Percentiles rank a stretch among this genome's conserved stretches.
Conservation (phyloP, 2,329 filamentous ascomycete species). For the Cytospora leucostoma region DNA sequence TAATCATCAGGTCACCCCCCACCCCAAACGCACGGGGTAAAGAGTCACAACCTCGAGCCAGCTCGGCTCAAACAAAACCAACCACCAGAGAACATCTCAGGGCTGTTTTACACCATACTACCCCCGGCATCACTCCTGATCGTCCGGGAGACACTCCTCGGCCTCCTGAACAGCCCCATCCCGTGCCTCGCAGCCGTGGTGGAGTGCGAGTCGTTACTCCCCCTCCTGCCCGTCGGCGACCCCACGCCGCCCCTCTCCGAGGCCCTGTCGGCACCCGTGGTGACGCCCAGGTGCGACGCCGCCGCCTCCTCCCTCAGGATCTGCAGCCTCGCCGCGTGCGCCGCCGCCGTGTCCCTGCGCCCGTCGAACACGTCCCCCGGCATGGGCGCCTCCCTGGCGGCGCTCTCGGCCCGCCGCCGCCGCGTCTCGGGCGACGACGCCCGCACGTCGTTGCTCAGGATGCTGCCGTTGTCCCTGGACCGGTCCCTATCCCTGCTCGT, state of each 20-base stretch:
- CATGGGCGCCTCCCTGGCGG: constrained; percentile 11
- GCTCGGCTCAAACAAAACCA: too few relatives aligned
- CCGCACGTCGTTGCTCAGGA: not conserved
- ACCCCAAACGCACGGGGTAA: not conserved
- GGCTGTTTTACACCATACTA: constrained; percentile 7
- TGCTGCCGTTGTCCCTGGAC: not conserved
- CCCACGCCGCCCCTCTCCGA: constrained; percentile 1
- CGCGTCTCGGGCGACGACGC: constrained; percentile 7
- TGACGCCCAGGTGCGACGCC: not conserved
- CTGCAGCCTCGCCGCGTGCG: constrained; percentile 24
- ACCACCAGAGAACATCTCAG: too few relatives aligned
- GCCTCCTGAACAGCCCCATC: constrained; percentile 23
- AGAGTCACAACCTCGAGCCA: too few relatives aligned
- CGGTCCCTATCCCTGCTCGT: too few relatives aligned
- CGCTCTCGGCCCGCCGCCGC: constrained; percentile 23
- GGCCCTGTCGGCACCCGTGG: constrained; percentile 9
- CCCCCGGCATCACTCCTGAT: constrained; percentile 1
- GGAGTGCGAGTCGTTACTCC: not conserved
- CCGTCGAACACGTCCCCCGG: constrained; percentile 27
- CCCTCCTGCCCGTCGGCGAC: constrained; percentile 2
- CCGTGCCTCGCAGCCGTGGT: constrained; percentile 2
- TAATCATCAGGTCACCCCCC: too few relatives aligned
- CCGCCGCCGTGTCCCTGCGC: constrained; percentile 19
- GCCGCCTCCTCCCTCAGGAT: constrained; percentile 20
- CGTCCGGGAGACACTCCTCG: constrained; percentile 20